Percentiles rank a stretch among this genome's conserved stretches.
These are phyloP conservation scores for Talaromyces piceae DNA, from an alignment of 2,329 filamentous ascomycete genomes.

Conservation along the genomic window DNA sequence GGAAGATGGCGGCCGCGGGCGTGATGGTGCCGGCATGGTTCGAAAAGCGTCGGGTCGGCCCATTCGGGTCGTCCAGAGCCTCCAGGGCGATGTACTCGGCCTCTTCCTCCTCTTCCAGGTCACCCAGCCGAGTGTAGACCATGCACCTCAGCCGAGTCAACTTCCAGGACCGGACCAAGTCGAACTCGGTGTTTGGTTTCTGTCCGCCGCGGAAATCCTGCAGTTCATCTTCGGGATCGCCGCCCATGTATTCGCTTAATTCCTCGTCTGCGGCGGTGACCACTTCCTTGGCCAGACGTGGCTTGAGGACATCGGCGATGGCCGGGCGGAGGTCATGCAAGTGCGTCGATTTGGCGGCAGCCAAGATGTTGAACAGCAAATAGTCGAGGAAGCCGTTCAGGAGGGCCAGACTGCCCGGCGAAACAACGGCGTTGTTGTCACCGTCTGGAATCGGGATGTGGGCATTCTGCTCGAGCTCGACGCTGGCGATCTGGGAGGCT, in stretches of 20 bases:
- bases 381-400: conserved; percentile 93
- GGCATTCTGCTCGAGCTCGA: conserved; percentile 70
- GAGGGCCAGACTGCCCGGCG: conserved; percentile 63
- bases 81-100: conserved; percentile 80
- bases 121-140: conserved; percentile 94
- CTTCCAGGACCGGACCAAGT: conserved; percentile 91
- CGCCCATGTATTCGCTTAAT: conserved; percentile 77
- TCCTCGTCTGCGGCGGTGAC: conserved; percentile 79
- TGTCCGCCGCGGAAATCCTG: conserved; percentile 45
- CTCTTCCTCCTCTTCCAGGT: conserved; percentile 97
- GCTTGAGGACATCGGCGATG: conserved; percentile 78
- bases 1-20: conserved; percentile 86
- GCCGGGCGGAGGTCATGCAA: conserved; percentile 70
- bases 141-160: conserved; percentile 87
- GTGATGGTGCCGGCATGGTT: conserved; percentile 62
- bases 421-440: conserved; percentile 66
- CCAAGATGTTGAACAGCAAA: conserved; percentile 83
- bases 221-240: conserved; percentile 66
- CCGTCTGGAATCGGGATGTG: conserved; percentile 59
- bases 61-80: conserved; percentile 54
- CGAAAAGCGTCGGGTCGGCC: conserved; percentile 50
- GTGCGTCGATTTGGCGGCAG: conserved; percentile 67
- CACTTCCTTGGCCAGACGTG: conserved; percentile 77
- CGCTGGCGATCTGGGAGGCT: conserved; percentile 85
- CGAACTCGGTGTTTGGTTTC: conserved; percentile 59